Evolutionary conservation across 495 filamentous ascomycete species (phyloP).

Genomic region (Parachaetomium inaequale): DNA sequence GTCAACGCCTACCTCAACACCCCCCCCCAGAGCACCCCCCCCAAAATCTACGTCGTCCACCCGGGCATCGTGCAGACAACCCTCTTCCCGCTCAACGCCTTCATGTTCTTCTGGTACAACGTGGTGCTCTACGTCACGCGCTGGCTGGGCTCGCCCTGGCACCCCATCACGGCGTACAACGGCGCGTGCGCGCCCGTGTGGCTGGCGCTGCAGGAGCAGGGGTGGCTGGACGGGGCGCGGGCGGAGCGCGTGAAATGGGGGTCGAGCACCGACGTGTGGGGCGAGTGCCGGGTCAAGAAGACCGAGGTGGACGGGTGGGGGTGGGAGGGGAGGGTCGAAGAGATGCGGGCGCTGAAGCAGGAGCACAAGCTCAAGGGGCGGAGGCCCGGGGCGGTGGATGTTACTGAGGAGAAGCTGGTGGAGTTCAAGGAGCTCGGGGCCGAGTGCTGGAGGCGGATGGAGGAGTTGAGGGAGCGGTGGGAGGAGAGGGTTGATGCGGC

Average conservation of each 20-base stretch:
- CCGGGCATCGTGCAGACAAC: slow-evolving; percentile 81
- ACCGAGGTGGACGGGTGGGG: slow-evolving; percentile 88
- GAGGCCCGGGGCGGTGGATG: slow-evolving; percentile 52
- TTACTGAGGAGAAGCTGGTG: slow-evolving; percentile 60
- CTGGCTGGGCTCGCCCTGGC: slow-evolving; percentile 83
- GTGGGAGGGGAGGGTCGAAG: slow-evolving; percentile 64
- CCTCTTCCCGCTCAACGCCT: slow-evolving; percentile 65
- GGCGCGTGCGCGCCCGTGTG: slow-evolving; percentile 74
- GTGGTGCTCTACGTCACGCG: slow-evolving; percentile 67
- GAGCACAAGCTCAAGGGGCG: slow-evolving; percentile 50
- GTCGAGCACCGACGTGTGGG: slow-evolving; percentile 56
- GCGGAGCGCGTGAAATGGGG: slow-evolving; percentile 83
- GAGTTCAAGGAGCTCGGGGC: slow-evolving; percentile 73
- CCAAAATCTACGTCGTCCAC: slow-evolving; percentile 72
- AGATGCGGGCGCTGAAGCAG: slow-evolving; percentile 40
- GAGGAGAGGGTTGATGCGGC: slow-evolving; percentile 48
- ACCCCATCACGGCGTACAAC: slow-evolving; percentile 68
- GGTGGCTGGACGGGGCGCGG: slow-evolving; percentile 53
- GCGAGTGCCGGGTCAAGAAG: slow-evolving; percentile 56
- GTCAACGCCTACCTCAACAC: slow-evolving; percentile 38
- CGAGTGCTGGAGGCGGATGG: slow-evolving; percentile 77
- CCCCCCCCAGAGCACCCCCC: slow-evolving; percentile 26
- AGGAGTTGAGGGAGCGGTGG: slow-evolving; percentile 75
- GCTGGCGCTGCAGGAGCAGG: slow-evolving; percentile 68
- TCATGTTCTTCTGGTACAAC: slow-evolving; percentile 58